Base-by-base conservation (phyloP, 176 grass and related monocot genomes). In the Carex kokanica region DNA sequence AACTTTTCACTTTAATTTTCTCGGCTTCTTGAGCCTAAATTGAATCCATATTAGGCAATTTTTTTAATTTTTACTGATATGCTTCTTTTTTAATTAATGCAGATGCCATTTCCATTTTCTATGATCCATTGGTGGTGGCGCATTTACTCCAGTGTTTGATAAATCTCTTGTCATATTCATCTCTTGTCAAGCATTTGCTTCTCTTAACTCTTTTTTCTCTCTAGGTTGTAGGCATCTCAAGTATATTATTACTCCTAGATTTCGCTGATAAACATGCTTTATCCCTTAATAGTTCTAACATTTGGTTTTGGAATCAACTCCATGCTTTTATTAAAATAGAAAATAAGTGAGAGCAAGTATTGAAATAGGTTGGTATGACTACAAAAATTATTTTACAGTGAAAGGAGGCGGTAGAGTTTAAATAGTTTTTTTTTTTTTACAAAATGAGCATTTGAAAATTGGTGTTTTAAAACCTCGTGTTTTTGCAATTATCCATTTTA, bases 101-200 rank as follows among this genome's bases (percentile, higher is more conserved):
- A 75, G 72, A 16, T 75, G 72, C 47, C 72, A 75, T 75, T 75
- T 75, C 47, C 47, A 8, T 52, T 75, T 75, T 75, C 13, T 14
- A 54, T 75, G 72, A 75, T 5, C 6, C 5, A 8, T 8, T 17
- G 72, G 23, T n/a, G n/a, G n/a, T 53, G 45, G 45, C 12, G 11
- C 7, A 8, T 21, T 53, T 53, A 25, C 47, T 54, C 11, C 0
- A 75, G 12, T 54, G 47, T 54, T 75, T 29, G 72, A 75, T 54
- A 13, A 53, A 24, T 75, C 29, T 53, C 8, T 4, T 29, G 47
- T 53, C 3, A 3, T 69, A 17, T 69, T 41, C 45, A 53, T 71
- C 36, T 45, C 47, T 54, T 27, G 43, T 53, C 43, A 29, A 54
- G 47, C 47, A 54, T 53, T 52, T 52, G 29, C 72, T 75, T 73